Base-by-base conservation (phyloP, 192 early-diverging fungal genomes). In the Umbelopsis sp. region DNA sequence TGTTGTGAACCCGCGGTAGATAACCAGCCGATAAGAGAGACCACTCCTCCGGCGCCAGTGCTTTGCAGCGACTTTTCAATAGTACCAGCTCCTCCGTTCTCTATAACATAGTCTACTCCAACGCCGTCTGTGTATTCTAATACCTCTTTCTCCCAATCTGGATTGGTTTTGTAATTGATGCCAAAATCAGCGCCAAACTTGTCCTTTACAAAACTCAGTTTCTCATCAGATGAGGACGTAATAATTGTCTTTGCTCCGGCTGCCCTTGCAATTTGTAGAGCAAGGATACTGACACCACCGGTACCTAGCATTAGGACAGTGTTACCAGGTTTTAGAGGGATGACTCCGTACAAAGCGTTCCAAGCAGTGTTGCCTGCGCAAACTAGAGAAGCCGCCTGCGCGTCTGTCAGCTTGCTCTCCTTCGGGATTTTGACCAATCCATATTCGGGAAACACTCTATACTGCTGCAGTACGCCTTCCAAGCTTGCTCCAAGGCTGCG, bases 141-240 rank as follows among this genome's bases (percentile, higher is more conserved):
- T 1, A 66, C 71, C 41, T 72, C n/a, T 21, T 66, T 66, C 44
- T 72, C 49, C 64, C 71, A 72, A 30, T 67, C 33, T 44, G 64
- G 71, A 46, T 23, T 21, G 7, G 23, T 51, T 16, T 50, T 67
- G 37, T 72, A 72, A 13, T 67, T 67, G 64, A 67, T 72, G 12
- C 37, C 48, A 46, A 51, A 41, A 7, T 66, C 64, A n/a, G 25
- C 46, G 4, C 47, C 64, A 49, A 66, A 65, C 5, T 25, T 35
- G 6, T 49, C 15, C 13, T 50, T 49, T 6, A 72, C 65, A 37
- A 41, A 49, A 11, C 41, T 41, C 27, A 72, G 21, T 16, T 66
- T 72, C 8, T 50, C 71, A 44, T 66, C 71, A 11, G 64, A 66
- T 9, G 64, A 66, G 6, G 64, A 72, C 9, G 71, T 72, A n/a